Evolutionary conservation across 495 filamentous ascomycete genomes (phyloP).

Genomic region (Penicillium odoratum): DNA sequence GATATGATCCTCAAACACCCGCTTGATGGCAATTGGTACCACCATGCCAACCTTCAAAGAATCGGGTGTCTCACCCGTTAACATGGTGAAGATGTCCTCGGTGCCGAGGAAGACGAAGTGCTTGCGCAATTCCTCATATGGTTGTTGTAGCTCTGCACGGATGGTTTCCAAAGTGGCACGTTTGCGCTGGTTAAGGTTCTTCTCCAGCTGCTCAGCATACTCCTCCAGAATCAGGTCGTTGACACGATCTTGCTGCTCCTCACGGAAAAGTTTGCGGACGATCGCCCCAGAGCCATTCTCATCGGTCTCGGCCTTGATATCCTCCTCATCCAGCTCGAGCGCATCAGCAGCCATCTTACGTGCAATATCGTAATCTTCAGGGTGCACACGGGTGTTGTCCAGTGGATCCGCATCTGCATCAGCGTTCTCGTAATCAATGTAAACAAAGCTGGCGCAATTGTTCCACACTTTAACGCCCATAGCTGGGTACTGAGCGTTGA

Average conservation of each 20-base stretch:
- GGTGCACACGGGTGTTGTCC: slow-evolving; percentile 94
- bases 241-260: slow-evolving; percentile 88
- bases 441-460: slow-evolving; percentile 94
- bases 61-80: slow-evolving; percentile 88
- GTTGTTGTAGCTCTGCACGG: slow-evolving; percentile 84
- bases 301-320: slow-evolving; percentile 89
- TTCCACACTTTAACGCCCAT: slow-evolving; percentile 90
- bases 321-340: slow-evolving; percentile 92
- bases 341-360: slow-evolving; percentile 98
- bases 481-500: slow-evolving; percentile 76
- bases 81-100: slow-evolving; percentile 94
- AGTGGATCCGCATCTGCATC: slow-evolving; percentile 82
- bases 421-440: slow-evolving; percentile 77
- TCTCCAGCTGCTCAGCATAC: slow-evolving; percentile 93
- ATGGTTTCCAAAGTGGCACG: slow-evolving; percentile 96
- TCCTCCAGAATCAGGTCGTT: slow-evolving; percentile 95
- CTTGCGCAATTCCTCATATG: slow-evolving; percentile 91
- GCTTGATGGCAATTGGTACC: slow-evolving; percentile 81
- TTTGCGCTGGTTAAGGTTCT: slow-evolving; percentile 88
- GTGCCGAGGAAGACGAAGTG: slow-evolving; percentile 67
- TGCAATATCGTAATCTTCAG: slow-evolving; percentile 95
- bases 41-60: slow-evolving; percentile 86
- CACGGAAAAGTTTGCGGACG: slow-evolving; percentile 86
- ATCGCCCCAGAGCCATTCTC: slow-evolving; percentile 86
- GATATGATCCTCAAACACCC: slow-evolving; percentile 86